phyloP scores from a whole-genome alignment of 2,329 filamentous ascomycete genomes.

The Pyrenophora teres region DNA sequence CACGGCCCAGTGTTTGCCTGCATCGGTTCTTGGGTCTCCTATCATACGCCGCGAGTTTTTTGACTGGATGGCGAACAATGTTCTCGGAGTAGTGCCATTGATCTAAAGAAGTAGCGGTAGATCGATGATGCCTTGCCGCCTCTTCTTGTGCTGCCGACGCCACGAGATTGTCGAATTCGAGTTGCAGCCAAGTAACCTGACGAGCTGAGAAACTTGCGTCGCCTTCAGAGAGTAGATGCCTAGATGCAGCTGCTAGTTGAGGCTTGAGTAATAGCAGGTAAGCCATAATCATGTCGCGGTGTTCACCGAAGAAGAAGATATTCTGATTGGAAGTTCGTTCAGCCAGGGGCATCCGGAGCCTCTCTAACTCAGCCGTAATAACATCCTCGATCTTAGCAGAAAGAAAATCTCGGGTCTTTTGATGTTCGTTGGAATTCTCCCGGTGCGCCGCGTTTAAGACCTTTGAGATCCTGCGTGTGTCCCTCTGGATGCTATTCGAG shows the following conservation, averaged over 20 bases:
- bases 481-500: neutral
- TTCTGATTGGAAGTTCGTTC: neutral
- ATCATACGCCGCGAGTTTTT: neutral
- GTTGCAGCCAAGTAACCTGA: conserved; percentile 3
- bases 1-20: neutral
- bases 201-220: neutral
- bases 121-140: conserved; percentile 1
- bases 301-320: conserved; percentile 9
- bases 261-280: conserved; percentile 7
- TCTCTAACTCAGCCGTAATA: neutral
- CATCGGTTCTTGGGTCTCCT: neutral
- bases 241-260: neutral
- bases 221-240: neutral
- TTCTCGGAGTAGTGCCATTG: conserved; percentile 7
- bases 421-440: neutral
- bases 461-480: neutral
- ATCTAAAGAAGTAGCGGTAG: conserved; percentile 9
- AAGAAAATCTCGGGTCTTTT: conserved; percentile 2
- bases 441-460: neutral
- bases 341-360: neutral
- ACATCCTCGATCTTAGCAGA: conserved; percentile 1
- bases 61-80: neutral
- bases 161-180: conserved; percentile 9
- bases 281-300: conserved; percentile 13
- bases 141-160: conserved; percentile 16